These are phyloP conservation scores for Aspergillus carlsbadensis DNA, from an alignment of 495 filamentous ascomycete species.

Conservation along the genomic window DNA sequence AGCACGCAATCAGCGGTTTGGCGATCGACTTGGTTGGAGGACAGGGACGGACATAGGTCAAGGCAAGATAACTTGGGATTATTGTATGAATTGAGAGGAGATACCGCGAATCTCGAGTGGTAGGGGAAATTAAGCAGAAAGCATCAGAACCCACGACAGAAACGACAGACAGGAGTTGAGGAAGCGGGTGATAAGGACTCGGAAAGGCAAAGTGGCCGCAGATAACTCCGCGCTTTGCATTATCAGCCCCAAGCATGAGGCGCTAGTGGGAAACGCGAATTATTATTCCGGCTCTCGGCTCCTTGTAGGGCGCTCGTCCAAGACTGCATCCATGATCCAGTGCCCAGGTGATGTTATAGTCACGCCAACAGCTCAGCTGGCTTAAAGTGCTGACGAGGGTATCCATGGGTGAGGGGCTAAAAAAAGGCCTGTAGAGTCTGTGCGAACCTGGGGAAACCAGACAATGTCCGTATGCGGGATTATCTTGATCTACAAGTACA, in stretches of 20 bases:
- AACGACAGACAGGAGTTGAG: conserved; percentile 1
- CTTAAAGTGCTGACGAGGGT: too few relatives aligned
- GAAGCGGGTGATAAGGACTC: conserved; percentile 5
- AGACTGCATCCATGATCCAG: too few relatives aligned
- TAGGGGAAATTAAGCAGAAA: conserved; percentile 1
- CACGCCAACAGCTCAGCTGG: too few relatives aligned
- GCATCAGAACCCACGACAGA: not conserved
- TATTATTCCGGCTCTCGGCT: too few relatives aligned
- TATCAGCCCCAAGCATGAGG: not conserved
- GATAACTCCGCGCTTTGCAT: not conserved
- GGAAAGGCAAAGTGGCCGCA: conserved; percentile 18
- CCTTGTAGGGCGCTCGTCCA: too few relatives aligned
- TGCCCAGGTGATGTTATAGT: too few relatives aligned
- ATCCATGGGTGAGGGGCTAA: too few relatives aligned
- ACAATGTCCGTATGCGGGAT: too few relatives aligned
- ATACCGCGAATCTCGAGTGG: not conserved
- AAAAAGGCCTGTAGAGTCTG: too few relatives aligned
- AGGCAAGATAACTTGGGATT: not conserved
- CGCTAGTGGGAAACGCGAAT: not conserved
- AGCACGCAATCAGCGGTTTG: conserved; percentile 2
- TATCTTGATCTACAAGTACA: too few relatives aligned
- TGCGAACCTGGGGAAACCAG: too few relatives aligned
- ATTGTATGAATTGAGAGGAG: not conserved
- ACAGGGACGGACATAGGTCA: not conserved
- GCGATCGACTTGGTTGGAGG: not conserved